Conservation (phyloP, 2,329 filamentous ascomycete species). For the Pestalotiopsis sp. region DNA sequence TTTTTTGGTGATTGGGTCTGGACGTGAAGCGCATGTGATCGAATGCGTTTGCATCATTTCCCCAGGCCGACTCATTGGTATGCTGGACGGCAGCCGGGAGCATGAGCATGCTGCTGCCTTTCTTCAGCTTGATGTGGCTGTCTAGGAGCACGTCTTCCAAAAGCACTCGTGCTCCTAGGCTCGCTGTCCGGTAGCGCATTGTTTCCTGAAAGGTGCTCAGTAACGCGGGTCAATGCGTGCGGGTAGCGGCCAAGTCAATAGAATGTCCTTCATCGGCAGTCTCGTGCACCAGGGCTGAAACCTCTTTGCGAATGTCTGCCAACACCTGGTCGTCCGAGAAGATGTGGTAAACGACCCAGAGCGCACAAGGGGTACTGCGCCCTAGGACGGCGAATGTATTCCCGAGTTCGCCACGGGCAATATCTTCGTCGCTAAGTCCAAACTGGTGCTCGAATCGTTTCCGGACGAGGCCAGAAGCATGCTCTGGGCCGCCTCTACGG, state of each 20-base stretch:
- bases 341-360: constrained; percentile 26
- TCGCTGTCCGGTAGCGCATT: constrained; percentile 23
- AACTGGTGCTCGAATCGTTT: constrained; percentile 24
- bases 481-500: constrained; percentile 20
- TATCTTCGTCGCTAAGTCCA: constrained; percentile 21
- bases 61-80: constrained; percentile 15
- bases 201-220: constrained; percentile 29
- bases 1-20: not conserved
- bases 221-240: constrained; percentile 24
- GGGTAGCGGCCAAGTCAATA: constrained; percentile 15
- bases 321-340: constrained; percentile 21
- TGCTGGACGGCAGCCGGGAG: constrained; percentile 20
- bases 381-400: constrained; percentile 25
- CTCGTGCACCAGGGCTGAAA: not conserved
- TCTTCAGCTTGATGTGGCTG: constrained; percentile 17
- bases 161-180: constrained; percentile 19
- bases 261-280: not conserved
- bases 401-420: constrained; percentile 26
- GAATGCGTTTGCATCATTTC: constrained; percentile 14
- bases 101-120: constrained; percentile 20
- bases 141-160: constrained; percentile 25
- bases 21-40: constrained; percentile 15
- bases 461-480: constrained; percentile 22
- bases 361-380: constrained; percentile 21
- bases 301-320: constrained; percentile 17